A percentile compares a stretch with the other conserved stretches of the same genome.
phyloP scores from a whole-genome alignment of 208 protist genomes.

The Trypanosoma rangeli region DNA sequence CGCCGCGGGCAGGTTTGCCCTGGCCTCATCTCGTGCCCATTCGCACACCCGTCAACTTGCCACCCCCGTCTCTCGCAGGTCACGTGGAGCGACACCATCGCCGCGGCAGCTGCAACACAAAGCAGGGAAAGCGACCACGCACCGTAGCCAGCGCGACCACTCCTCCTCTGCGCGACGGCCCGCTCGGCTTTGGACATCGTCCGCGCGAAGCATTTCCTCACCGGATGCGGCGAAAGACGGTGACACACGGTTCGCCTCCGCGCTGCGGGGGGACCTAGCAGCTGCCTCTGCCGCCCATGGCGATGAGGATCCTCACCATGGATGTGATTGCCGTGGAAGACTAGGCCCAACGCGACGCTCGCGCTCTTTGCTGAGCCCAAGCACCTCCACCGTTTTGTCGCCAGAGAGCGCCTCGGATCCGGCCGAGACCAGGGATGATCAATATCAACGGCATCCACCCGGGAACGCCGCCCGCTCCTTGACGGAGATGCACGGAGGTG shows the following conservation, averaged over 20 bases:
- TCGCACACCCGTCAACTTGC: not conserved
- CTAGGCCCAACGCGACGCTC: not conserved
- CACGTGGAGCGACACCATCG: not conserved
- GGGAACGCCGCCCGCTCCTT: not conserved
- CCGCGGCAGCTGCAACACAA: not conserved
- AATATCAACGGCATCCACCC: not conserved
- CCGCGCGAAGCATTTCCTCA: not conserved
- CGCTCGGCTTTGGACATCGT: not conserved
- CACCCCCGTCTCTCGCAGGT: not conserved
- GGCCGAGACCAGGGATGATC: not conserved
- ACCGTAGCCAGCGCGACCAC: not conserved
- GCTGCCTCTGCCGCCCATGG: not conserved
- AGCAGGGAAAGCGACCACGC: not conserved
- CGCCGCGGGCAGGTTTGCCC: not conserved
- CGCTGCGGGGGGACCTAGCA: not conserved
- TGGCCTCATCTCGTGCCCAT: not conserved
- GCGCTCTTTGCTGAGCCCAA: slow-evolving; percentile 4
- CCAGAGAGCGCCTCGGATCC: slow-evolving; percentile 12
- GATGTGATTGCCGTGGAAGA: not conserved
- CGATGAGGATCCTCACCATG: slow-evolving; percentile 1
- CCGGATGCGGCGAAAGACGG: not conserved
- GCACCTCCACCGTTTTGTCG: slow-evolving; percentile 22
- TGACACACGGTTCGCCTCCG: not conserved
- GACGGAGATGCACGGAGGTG: not conserved
- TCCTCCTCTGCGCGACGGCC: not conserved